phyloP scores from a whole-genome alignment of 2,329 filamentous ascomycete species.

The Shiraia sp. region DNA sequence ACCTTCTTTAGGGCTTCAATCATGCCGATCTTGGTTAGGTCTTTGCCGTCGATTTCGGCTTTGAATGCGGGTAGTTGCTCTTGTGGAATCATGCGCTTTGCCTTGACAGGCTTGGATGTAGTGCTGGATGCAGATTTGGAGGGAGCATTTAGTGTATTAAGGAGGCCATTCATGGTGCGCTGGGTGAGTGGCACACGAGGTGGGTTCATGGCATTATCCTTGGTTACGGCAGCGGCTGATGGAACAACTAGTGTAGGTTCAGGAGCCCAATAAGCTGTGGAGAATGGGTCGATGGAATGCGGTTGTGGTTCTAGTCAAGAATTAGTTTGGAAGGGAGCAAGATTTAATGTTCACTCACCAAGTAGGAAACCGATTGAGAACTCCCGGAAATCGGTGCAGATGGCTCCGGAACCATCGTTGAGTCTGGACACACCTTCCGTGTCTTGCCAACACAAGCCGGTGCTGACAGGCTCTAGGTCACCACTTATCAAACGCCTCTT shows the following conservation, averaged over 20 bases:
- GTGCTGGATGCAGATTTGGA: conserved; percentile 19
- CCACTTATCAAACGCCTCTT: conserved; percentile 64
- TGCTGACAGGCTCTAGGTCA: conserved; percentile 75
- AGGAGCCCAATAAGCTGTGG: conserved; percentile 73
- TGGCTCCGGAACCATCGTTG: conserved; percentile 51
- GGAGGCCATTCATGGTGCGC: conserved; percentile 39
- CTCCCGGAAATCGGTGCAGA: conserved; percentile 56
- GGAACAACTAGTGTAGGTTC: conserved; percentile 23
- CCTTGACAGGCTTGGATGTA: conserved; percentile 41
- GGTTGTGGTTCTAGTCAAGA: conserved; percentile 44
- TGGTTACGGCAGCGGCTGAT: conserved; percentile 12
- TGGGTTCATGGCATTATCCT: conserved; percentile 43
- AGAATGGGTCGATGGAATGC: conserved; percentile 81
- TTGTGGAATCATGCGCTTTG: conserved; percentile 56
- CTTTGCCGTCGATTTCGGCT: conserved; percentile 67
- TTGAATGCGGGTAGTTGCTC: conserved; percentile 71
- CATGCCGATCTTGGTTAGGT: conserved; percentile 74
- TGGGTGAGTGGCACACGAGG: conserved; percentile 49
- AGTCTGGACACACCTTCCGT: conserved; percentile 44
- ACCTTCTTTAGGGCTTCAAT: conserved; percentile 75
- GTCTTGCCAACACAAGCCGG: conserved; percentile 84
- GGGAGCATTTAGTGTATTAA: conserved; percentile 35
- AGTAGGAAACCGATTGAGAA: conserved; percentile 77
- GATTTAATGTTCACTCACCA: conserved; percentile 53
- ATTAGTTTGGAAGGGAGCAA: conserved; percentile 12